phyloP scores from a whole-genome alignment of 805 yeast species.

The Sugiyamaella mastotermitis region DNA sequence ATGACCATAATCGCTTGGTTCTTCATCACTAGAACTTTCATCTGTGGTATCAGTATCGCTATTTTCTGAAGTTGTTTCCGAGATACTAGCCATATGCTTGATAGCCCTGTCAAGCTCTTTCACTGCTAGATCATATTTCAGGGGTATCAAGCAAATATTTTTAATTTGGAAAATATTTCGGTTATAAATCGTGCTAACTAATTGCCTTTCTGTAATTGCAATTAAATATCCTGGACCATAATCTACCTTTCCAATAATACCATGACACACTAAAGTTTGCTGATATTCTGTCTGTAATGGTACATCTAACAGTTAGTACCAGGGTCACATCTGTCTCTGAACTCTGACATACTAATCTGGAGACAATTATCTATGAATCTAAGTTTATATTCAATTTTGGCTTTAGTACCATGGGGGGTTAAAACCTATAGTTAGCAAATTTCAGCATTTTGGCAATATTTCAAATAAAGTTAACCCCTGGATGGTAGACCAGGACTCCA shows the following conservation, averaged over 20 bases:
- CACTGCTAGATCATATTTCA: slow-evolving; percentile 10
- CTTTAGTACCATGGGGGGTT: background rate
- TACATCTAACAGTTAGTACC: background rate
- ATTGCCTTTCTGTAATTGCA: slow-evolving; percentile 14
- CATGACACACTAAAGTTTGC: slow-evolving; percentile 5
- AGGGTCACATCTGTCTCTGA: slow-evolving; percentile 3
- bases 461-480: background rate
- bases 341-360: too few relatives aligned
- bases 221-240: slow-evolving; percentile 18
- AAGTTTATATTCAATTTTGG: slow-evolving; percentile 2
- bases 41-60: slow-evolving; percentile 1
- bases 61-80: background rate
- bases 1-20: background rate
- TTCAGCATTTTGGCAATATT: background rate
- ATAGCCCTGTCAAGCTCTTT: background rate
- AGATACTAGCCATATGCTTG: background rate
- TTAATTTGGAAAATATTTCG: slow-evolving; percentile 15
- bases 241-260: slow-evolving; percentile 17
- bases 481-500: too few relatives aligned
- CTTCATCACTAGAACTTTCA: slow-evolving; percentile 6
- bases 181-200: slow-evolving; percentile 11
- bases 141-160: slow-evolving; percentile 16
- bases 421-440: background rate
- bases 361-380: slow-evolving; percentile 6
- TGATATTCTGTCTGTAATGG: background rate